phyloP scores from a whole-genome alignment of 768 basidiomycete species.

The Boletus patriciae region DNA sequence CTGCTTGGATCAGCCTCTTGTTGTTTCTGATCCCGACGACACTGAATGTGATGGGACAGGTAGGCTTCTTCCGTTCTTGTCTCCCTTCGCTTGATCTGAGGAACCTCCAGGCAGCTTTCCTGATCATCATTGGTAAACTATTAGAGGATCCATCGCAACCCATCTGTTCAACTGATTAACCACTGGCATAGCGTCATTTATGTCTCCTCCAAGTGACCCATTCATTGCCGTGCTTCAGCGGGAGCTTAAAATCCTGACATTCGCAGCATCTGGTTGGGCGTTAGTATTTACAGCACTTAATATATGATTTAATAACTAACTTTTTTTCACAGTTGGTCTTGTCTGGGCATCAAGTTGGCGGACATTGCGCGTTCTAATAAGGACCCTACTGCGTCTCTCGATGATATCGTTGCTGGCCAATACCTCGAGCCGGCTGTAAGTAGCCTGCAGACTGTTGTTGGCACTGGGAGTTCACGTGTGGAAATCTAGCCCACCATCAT shows the following conservation, averaged over 20 bases:
- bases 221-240: conserved; percentile 67
- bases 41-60: conserved; percentile 56
- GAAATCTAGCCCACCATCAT: conserved; percentile 54
- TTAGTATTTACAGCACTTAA: conserved; percentile 33
- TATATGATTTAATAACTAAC: too few species aligned
- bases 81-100: background rate
- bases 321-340: conserved; percentile 52
- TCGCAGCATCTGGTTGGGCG: conserved; percentile 58
- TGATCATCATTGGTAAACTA: conserved; percentile 57
- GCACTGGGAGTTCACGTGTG: background rate
- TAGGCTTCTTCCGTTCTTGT: conserved; percentile 16
- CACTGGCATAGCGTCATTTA: conserved; percentile 52
- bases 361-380: conserved; percentile 51
- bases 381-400: conserved; percentile 38
- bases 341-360: conserved; percentile 64
- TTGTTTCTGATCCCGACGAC: conserved; percentile 57
- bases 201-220: conserved; percentile 68
- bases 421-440: conserved; percentile 55
- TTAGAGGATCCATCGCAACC: background rate
- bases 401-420: conserved; percentile 46
- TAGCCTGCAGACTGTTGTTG: background rate
- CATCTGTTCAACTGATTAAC: conserved; percentile 1
- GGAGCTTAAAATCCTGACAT: conserved; percentile 53
- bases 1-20: conserved; percentile 62
- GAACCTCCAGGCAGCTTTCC: conserved; percentile 53